These are phyloP conservation scores for Peronospora destructor DNA, from an alignment of 352 stramenopile genomes.

Conservation along the genomic window DNA sequence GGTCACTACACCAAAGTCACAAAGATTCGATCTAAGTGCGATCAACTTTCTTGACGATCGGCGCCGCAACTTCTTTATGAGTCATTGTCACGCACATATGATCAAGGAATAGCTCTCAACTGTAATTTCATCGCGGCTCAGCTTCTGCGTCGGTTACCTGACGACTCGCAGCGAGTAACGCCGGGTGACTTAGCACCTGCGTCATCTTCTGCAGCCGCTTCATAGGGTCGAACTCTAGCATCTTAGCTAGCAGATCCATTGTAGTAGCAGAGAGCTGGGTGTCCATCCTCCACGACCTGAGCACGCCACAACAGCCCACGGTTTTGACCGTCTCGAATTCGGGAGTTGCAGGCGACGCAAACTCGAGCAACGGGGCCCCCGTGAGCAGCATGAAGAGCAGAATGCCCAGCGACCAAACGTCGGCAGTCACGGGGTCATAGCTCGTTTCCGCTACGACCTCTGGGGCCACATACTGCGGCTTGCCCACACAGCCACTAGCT, in stretches of 20 bases:
- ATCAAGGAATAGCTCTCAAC: too few relatives aligned
- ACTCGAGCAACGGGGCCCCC: conserved; percentile 34
- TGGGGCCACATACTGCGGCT: conserved; percentile 31
- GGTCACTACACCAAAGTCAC: too few relatives aligned
- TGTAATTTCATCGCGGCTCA: too few relatives aligned
- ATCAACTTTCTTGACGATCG: too few relatives aligned
- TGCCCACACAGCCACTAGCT: conserved; percentile 23
- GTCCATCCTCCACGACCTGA: conserved; percentile 32
- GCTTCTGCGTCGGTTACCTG: background rate
- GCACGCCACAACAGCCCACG: conserved; percentile 27
- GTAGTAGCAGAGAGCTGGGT: conserved; percentile 11
- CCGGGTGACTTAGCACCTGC: conserved; percentile 20
- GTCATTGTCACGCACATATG: too few relatives aligned
- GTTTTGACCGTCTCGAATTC: conserved; percentile 27
- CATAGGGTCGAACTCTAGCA: conserved; percentile 32
- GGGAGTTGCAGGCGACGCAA: conserved; percentile 22
- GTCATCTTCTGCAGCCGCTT: conserved; percentile 26
- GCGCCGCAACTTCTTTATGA: too few relatives aligned
- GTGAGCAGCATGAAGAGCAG: conserved; percentile 59
- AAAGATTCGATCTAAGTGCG: too few relatives aligned
- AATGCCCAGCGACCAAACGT: too few relatives aligned
- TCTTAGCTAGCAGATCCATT: conserved; percentile 25
- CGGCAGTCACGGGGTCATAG: too few relatives aligned
- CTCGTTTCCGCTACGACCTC: conserved; percentile 27
- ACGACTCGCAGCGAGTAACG: conserved; percentile 5